Base-by-base conservation (phyloP, 1,139 yeast species). In the Meyerozyma athensensis region DNA sequence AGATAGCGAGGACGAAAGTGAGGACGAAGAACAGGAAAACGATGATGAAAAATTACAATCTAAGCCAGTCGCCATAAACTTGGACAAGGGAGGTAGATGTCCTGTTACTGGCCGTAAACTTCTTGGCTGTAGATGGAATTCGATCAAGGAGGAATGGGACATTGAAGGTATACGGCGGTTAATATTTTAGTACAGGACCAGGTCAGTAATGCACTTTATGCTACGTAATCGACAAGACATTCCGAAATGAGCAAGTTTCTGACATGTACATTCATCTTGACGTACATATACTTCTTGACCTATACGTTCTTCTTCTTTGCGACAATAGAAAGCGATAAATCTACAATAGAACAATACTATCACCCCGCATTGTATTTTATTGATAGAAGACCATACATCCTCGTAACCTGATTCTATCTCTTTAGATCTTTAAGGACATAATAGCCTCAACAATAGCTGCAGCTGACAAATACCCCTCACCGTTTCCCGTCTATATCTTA, bases 51-150 rank as follows among this genome's bases (percentile, higher is more conserved):
- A 23, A 65, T 61, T 38, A 54, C 58, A 33, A 48, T 58, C 30
- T 12, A 46, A 43, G 22, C 35, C 43, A 4, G 34, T 42, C 26
- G 63, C 62, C 44, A 48, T 63, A 10, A 52, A 50, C 35, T 34
- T 39, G 8, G 26, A 22, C 9, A 68, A 72, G 35, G 87, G 86
- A 12, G 96, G 94, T 1, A 67, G 81, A 43, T 92, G 98, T 56
- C 97, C 98, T 0, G 74, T 86, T 1, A 86, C 96, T 0, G 87
- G 92, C 0, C 78, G 72, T 41, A 74, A 71, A 45, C 63, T 92
- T 32, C 59, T 89, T 32, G 87, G 89, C 4, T 87, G 96, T 51
- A 68, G 69, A 42, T 86, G 79, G 72, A 78, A 78, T 48, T 60
- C 69, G 3, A 68, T 72, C 13, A 60, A 66, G 24, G 74, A 75